Evolutionary conservation across 495 filamentous ascomycete species (phyloP), one percentile per base, ranked within the genome.

Genomic region (Clavariopsis aquatica): DNA sequence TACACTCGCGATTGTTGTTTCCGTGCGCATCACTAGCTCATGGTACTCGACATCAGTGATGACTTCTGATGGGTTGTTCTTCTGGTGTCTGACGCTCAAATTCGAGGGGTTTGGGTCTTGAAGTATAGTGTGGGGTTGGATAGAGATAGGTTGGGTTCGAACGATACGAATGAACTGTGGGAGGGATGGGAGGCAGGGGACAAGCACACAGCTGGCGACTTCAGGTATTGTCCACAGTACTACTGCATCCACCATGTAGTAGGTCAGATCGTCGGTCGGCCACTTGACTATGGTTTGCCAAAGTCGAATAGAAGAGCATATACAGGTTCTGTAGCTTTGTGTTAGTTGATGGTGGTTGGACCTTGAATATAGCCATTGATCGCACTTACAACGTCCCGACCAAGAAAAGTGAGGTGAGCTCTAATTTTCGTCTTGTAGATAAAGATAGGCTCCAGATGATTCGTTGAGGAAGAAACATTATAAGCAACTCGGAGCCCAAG

Each of bases 391-490:
- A 24, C 3, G 41, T 46, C 13, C 36, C 58, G 2, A 53, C 26
- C 58, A 62, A 19, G 49, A 62, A 62, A 26, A 53, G 22, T 7
- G 46, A n/a, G 1, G 58, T 47, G 15, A 62, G 49, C 9, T 38
- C 45, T 12, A 53, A 9, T 24, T 62, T 62, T 31, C 29, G 36
- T 43, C 43, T 53, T 4, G 24, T 36, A 17, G 58, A 47, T 31
- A 62, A 22, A 22, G n/a, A 17, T 1, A 62, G 49, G 15, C 26
- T 43, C 58, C 58, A 62, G 27, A 62, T 53, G 12, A 62, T 29
- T 4, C 49, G 27, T 23, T 62, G 58, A 19, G 58, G 58, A n/a
- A 62, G 58, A 41, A 62, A 22, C 49, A 62, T 31, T 10, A 62
- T 52, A 9, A 62, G 46, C 26, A 53, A 2, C 8, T 62, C 58